These are phyloP conservation scores for Diplodia intermedia DNA, from an alignment of 2,329 filamentous ascomycete species.

Conservation along the genomic window DNA sequence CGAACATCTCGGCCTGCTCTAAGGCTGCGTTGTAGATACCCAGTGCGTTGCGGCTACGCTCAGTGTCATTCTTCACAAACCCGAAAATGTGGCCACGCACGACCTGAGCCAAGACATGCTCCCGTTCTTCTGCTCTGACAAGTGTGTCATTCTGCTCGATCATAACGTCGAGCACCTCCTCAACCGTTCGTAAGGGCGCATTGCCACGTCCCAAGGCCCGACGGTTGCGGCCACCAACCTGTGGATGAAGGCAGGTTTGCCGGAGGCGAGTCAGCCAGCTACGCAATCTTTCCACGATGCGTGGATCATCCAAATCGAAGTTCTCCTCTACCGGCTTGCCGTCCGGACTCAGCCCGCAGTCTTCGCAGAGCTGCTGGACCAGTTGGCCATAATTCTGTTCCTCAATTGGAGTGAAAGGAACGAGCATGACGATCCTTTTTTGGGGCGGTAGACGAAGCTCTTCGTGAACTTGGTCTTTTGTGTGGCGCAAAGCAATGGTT, in stretches of 20 bases:
- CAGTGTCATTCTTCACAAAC: slow-evolving; percentile 66
- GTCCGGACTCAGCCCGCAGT: slow-evolving; percentile 68
- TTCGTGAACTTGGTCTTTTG: slow-evolving; percentile 77
- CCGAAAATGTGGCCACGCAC: slow-evolving; percentile 79
- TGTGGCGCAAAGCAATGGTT: slow-evolving; percentile 79
- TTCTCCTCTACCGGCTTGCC: slow-evolving; percentile 67
- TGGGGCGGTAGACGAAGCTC: slow-evolving; percentile 83
- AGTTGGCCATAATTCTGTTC: slow-evolving; percentile 85
- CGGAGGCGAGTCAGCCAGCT: slow-evolving; percentile 78
- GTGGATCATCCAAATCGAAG: slow-evolving; percentile 69
- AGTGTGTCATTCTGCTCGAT: slow-evolving; percentile 78
- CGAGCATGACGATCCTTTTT: slow-evolving; percentile 83
- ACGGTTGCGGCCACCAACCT: slow-evolving; percentile 73
- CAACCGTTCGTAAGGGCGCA: slow-evolving; percentile 77
- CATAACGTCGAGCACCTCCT: slow-evolving; percentile 89
- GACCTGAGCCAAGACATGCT: slow-evolving; percentile 68
- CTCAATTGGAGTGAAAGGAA: slow-evolving; percentile 89
- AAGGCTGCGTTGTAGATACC: slow-evolving; percentile 68
- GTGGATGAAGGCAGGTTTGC: slow-evolving; percentile 84
- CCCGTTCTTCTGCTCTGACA: slow-evolving; percentile 73
- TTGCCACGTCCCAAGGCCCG: slow-evolving; percentile 66
- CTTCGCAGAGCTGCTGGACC: slow-evolving; percentile 76
- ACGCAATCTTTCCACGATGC: slow-evolving; percentile 70
- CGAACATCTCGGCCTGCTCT: slow-evolving; percentile 53
- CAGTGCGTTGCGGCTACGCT: slow-evolving; percentile 69